Base-by-base conservation (phyloP, 2,329 filamentous ascomycete genomes). In the Pseudogymnoascus sp. region DNA sequence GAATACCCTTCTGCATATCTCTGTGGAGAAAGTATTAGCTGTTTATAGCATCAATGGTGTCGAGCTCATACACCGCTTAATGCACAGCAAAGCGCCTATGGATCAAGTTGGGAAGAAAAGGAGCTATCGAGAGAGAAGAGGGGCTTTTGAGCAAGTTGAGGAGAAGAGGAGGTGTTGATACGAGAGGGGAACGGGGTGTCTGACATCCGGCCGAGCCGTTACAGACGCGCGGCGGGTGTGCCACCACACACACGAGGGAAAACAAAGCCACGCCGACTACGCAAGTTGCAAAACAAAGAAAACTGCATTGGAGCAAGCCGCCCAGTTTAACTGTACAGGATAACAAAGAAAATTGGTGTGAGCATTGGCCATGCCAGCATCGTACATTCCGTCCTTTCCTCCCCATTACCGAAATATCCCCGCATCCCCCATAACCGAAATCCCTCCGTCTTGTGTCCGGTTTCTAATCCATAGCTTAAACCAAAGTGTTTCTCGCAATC, bases 351-450 rank as follows among this genome's bases (percentile, higher is more conserved):
- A 51, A 51, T 4, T 29, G 29, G 44, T 51, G 44, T 5, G 27
- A 31, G 44, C 44, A 51, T 51, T 51, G 44, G 44, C 44, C 44
- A 21, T 51, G 44, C 44, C 44, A 15, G 44, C 27, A 51, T 51
- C 44, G 44, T 51, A 31, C 27, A 51, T 51, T n/a, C n/a, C 21
- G 4, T 31, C 27, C 13, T 25, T 3, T 29, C 42, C 44, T n/a
- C 5, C 12, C 42, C 44, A 51, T 51, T 51, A 51, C 44, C 44
- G 44, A 51, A 51, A 48, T 48, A 27, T 9, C 5, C 41, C 21
- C 41, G 10, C 21, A 25, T 5, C 17, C 21, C 17, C 41, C 41
- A 48, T 48, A 48, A 27, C 17, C 41, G 41, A 44, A 44, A 44
- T n/a, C 21, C 41, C 39, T 5, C 41, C 41, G 21, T 10, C 41